These are phyloP conservation scores for Termitomyces sp. DNA, from an alignment of 1,284 basidiomycete genomes.

Conservation along the genomic window DNA sequence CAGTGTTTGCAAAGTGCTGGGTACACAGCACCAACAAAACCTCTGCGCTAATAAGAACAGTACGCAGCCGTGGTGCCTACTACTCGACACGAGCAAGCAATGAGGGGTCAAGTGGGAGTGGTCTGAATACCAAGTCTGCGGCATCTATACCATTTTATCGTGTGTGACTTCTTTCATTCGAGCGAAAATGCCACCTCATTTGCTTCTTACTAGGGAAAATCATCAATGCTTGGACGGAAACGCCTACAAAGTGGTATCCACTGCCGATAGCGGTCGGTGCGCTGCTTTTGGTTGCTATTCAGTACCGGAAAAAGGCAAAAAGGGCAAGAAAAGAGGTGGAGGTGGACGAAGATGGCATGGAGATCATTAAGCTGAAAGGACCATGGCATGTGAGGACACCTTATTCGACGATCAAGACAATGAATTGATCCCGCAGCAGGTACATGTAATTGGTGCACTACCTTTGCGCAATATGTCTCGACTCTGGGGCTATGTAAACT, in stretches of 20 bases:
- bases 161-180: conserved; percentile 25
- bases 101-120: conserved; percentile 20
- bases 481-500: conserved; percentile 95
- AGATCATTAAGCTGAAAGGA: conserved; percentile 75
- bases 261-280: conserved; percentile 91
- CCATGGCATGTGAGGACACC: conserved; percentile 84
- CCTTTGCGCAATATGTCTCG: conserved; percentile 92
- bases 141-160: conserved; percentile 45
- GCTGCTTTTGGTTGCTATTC: conserved; percentile 78
- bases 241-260: conserved; percentile 94
- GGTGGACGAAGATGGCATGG: conserved; percentile 68
- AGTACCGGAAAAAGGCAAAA: conserved; percentile 64
- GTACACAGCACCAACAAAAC: conserved; percentile 45
- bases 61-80: conserved; percentile 36
- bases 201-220: conserved; percentile 32
- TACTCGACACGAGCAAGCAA: conserved; percentile 37
- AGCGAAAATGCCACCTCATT: conserved; percentile 7
- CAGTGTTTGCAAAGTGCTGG: conserved; percentile 44
- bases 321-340: conserved; percentile 54
- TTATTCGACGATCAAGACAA: not conserved
- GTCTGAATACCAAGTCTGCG: conserved; percentile 22
- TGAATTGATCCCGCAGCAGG: conserved; percentile 41
- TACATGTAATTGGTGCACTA: conserved; percentile 92
- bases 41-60: conserved; percentile 39
- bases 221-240: conserved; percentile 79